phyloP scores from a whole-genome alignment of 768 basidiomycete species.

The Boletus rubroflammeus region DNA sequence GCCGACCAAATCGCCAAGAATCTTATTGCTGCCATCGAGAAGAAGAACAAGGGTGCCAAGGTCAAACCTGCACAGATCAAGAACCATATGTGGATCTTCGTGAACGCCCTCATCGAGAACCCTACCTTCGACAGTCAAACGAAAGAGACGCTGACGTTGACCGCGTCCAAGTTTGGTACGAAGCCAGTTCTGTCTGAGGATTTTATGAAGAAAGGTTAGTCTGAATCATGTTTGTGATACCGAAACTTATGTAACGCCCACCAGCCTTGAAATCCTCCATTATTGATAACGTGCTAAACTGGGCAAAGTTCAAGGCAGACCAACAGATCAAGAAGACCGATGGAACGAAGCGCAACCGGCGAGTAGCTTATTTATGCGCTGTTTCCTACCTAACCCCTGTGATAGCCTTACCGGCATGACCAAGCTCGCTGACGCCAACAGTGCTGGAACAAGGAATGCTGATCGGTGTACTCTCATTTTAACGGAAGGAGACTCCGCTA shows the following conservation, averaged over 20 bases:
- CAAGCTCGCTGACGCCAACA: conserved; percentile 96
- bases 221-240: background rate
- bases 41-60: conserved; percentile 97
- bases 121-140: conserved; percentile 99
- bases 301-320: conserved; percentile 97
- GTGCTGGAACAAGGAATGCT: conserved; percentile 82
- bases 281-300: conserved; percentile 87
- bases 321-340: conserved; percentile 96
- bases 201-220: conserved; percentile 90
- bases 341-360: conserved; percentile 85
- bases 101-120: conserved; percentile 94
- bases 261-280: conserved; percentile 86
- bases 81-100: conserved; percentile 98
- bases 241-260: conserved; percentile 1
- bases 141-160: conserved; percentile 90
- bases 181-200: conserved; percentile 84
- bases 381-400: background rate
- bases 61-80: conserved; percentile 93
- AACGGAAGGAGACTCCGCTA: conserved; percentile 99
- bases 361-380: conserved; percentile 18
- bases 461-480: conserved; percentile 90
- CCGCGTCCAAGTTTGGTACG: conserved; percentile 84
- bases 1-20: conserved; percentile 88
- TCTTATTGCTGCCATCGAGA: conserved; percentile 75
- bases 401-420: conserved; percentile 82